These are phyloP conservation scores for Durio zibethinus DNA, from an alignment of 345 rosid genomes.

Conservation along the genomic window DNA sequence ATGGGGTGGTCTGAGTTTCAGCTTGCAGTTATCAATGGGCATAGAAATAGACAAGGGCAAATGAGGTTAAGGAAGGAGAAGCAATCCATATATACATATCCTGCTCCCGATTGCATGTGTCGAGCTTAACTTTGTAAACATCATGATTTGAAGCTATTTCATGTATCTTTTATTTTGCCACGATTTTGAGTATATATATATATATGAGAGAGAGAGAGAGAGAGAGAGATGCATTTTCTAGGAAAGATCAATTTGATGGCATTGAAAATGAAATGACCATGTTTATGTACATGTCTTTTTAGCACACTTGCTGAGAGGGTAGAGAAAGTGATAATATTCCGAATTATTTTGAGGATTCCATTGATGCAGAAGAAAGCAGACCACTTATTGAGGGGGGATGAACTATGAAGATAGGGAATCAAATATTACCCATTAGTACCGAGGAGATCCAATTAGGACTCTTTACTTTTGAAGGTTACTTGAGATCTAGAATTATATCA, in stretches of 20 bases:
- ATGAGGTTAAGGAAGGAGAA: conserved; percentile 65
- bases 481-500: no score
- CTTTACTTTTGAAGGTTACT: no score
- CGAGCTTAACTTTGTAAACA: conserved; percentile 20
- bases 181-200: no score
- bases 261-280: not conserved
- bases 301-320: not conserved
- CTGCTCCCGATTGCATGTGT: conserved; percentile 95
- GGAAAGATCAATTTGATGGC: not conserved
- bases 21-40: conserved; percentile 59
- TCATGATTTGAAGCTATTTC: not conserved
- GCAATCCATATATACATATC: conserved; percentile 91
- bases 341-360: not conserved
- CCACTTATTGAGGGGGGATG: no score
- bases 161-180: not conserved
- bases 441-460: no score
- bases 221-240: no score
- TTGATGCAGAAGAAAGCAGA: not conserved
- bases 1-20: conserved; percentile 76
- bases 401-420: no score
- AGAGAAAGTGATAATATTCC: not conserved
- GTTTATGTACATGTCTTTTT: not conserved
- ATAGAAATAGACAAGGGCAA: conserved; percentile 78
- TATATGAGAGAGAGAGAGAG: no score
- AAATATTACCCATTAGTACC: no score